Evolutionary conservation across 257 asterid genomes (phyloP).

Genomic region (Ilex asprella): DNA sequence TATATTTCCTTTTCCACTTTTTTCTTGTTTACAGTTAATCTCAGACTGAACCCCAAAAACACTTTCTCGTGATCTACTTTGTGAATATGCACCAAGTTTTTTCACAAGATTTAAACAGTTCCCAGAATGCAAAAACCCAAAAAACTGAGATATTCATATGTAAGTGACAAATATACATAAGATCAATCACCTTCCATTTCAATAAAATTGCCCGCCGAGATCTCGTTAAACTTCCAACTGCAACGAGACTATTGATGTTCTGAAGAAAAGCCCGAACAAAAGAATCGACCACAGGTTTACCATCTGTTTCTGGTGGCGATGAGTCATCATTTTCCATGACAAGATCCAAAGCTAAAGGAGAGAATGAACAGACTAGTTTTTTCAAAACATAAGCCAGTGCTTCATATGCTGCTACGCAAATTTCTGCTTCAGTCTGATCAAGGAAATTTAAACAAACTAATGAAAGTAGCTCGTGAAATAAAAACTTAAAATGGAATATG

Average conservation of each 20-base stretch:
- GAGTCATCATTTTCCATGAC: constrained; percentile 24
- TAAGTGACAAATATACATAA: constrained; percentile 13
- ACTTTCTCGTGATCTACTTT: too few species aligned
- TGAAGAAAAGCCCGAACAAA: constrained; percentile 50
- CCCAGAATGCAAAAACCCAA: too few species aligned
- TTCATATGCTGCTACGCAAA: constrained; percentile 72
- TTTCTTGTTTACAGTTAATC: neutral
- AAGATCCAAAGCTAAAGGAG: constrained; percentile 48
- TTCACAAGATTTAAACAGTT: too few species aligned
- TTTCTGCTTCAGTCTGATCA: constrained; percentile 69
- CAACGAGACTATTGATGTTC: constrained; percentile 50
- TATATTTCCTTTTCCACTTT: too few species aligned
- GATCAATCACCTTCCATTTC: constrained; percentile 64
- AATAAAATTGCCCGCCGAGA: constrained; percentile 75
- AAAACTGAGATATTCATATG: neutral
- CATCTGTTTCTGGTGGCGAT: constrained; percentile 29
- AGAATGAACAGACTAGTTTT: constrained; percentile 37
- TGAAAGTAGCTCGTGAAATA: constrained; percentile 11
- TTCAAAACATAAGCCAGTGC: constrained; percentile 60
- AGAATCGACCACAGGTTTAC: constrained; percentile 42
- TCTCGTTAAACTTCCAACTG: constrained; percentile 54
- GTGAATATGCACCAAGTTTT: too few species aligned
- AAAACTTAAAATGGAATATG: constrained; percentile 10
- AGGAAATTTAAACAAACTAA: constrained; percentile 9
- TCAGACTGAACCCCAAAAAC: neutral